Base-by-base conservation (phyloP, 2,329 filamentous ascomycete species). In the Aspergillus aculeatus region DNA sequence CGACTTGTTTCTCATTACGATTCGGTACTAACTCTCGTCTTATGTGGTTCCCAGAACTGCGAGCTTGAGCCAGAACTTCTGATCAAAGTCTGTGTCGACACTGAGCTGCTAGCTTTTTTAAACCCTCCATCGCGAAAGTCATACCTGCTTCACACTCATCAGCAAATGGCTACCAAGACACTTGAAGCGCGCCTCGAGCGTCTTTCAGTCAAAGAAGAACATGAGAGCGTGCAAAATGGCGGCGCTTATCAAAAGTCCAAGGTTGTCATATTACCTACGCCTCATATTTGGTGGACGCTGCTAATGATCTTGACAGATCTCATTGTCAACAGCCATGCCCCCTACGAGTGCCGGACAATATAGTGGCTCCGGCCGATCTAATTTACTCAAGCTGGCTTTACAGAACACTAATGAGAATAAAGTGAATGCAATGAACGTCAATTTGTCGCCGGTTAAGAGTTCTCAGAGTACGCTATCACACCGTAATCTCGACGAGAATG, bases 121-220 rank as follows among this genome's bases (percentile, higher is more conserved):
- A 29, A 9, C 12, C 4, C 32, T 35, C 32, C 32, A 12, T 16
- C 12, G 32, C 11, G 12, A 35, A 35, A 16, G 11, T 12, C 51
- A 54, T 54, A 41, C 57, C 41, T 50, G 61, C 41, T 56, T 54
- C 35, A 47, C 35, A 23, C 41, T 41, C 58, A 19, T 59, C 54
- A 58, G 52, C 38, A 56, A 57, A 84, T 94, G 90, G 86, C 93
- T 65, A 85, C 90, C 60, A 86, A 90, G 68, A 87, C 86, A 54
- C 83, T 98, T 50, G 94, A 97, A 80, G 83, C 90, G 78, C 90
- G 91, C 69, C 91, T 98, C 72, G 92, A 96, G 86, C 89, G 88
- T 77, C 86, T 97, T 79, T 89, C 90, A 21, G 91, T 97, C 63
- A 89, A 90, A 69, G 93, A 97, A 72, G 93, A 96, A 78, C 96